phyloP scores from a whole-genome alignment of 192 early-diverging fungal genomes.

The Spizellomyces sp. region DNA sequence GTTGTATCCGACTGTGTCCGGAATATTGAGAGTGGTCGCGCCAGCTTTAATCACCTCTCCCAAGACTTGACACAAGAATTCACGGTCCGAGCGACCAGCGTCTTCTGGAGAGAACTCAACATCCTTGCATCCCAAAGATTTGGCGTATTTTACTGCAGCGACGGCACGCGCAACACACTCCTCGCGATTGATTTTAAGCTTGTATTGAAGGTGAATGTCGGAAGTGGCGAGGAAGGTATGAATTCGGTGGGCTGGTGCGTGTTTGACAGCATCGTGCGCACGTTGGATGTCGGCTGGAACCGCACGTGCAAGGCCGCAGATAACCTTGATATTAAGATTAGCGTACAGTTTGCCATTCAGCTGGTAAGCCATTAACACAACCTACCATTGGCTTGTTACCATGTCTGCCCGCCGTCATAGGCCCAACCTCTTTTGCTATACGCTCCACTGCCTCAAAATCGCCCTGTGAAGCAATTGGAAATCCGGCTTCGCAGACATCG shows the following conservation, averaged over 20 bases:
- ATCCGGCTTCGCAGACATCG: slow-evolving; percentile 95
- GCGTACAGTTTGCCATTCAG: not conserved
- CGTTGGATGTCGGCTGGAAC: slow-evolving; percentile 83
- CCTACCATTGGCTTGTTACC: slow-evolving; percentile 78
- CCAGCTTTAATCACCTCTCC: slow-evolving; percentile 80
- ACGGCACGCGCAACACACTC: slow-evolving; percentile 83
- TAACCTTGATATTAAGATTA: slow-evolving; percentile 51
- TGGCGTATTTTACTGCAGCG: slow-evolving; percentile 78
- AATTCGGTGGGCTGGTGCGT: slow-evolving; percentile 85
- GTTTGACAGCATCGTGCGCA: slow-evolving; percentile 84
- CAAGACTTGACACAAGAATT: slow-evolving; percentile 84
- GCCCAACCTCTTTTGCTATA: slow-evolving; percentile 91
- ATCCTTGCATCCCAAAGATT: slow-evolving; percentile 75
- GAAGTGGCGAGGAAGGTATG: slow-evolving; percentile 96
- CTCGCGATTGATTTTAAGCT: slow-evolving; percentile 86
- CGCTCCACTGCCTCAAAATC: slow-evolving; percentile 95
- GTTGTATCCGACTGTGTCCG: slow-evolving; percentile 98
- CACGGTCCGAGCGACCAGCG: slow-evolving; percentile 86
- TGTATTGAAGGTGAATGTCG: slow-evolving; percentile 93
- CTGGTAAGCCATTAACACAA: not conserved
- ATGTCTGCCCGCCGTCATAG: slow-evolving; percentile 73
- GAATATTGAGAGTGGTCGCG: slow-evolving; percentile 94
- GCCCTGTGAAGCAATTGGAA: slow-evolving; percentile 90
- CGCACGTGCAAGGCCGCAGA: slow-evolving; percentile 88
- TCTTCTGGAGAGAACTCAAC: slow-evolving; percentile 97